Conservation (phyloP, 225 moss, liverwort and hornwort genomes). For the Straminergon stramineum region DNA sequence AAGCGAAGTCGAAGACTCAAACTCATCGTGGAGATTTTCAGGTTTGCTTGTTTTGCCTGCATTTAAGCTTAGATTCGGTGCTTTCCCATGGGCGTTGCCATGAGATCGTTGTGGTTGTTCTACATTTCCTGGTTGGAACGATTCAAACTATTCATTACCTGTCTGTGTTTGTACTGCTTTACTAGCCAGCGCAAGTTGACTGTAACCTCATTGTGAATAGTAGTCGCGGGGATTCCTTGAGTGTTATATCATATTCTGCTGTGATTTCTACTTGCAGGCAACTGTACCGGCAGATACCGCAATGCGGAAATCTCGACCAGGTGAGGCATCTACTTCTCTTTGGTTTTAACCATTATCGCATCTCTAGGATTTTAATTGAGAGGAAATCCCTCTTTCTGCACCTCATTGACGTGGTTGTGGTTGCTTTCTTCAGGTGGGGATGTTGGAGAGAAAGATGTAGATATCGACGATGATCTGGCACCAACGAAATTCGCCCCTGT, state of each 20-base stretch:
- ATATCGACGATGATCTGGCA: slow-evolving; percentile 55
- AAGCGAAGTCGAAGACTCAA: slow-evolving; percentile 27
- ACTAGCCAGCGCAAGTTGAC: background rate
- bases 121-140: background rate
- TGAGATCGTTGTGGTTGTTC: background rate
- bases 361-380: background rate
- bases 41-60: background rate
- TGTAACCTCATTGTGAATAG: background rate
- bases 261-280: slow-evolving; percentile 2
- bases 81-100: too few relatives aligned
- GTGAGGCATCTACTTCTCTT: background rate
- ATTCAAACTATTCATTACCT: background rate
- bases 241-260: background rate
- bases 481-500: slow-evolving; percentile 41
- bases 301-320: slow-evolving; percentile 6
- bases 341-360: too few relatives aligned
- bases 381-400: too few relatives aligned
- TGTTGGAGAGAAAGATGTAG: slow-evolving; percentile 51
- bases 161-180: background rate
- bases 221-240: background rate
- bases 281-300: background rate
- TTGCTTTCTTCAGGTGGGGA: slow-evolving; percentile 7
- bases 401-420: background rate
- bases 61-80: accelerated
- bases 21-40: slow-evolving; percentile 22